Percentiles rank a stretch among this genome's conserved stretches.
phyloP scores from a whole-genome alignment of 164 flowering plant genomes.

The Liriodendron chinense region DNA sequence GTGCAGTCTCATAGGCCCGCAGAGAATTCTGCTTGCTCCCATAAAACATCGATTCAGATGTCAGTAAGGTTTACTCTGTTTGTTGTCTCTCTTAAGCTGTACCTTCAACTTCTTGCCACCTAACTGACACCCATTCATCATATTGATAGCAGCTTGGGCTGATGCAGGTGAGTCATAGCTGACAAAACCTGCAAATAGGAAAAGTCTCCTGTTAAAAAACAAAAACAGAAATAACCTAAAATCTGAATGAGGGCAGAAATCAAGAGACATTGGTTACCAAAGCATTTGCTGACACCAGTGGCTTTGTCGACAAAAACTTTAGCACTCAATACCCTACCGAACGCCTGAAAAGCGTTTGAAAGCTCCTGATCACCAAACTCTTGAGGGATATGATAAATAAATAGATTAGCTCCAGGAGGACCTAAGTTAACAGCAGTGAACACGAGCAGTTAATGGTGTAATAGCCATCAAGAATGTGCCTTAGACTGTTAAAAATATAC shows the following conservation, averaged over 20 bases:
- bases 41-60: slow-evolving; percentile 18
- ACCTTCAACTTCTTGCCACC: slow-evolving; percentile 97
- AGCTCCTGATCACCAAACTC: slow-evolving; percentile 95
- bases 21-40: slow-evolving; percentile 30
- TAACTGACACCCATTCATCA: slow-evolving; percentile 90
- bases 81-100: slow-evolving; percentile 97
- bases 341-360: slow-evolving; percentile 75
- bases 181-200: slow-evolving; percentile 76
- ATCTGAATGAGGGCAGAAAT: background rate
- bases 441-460: slow-evolving; percentile 1
- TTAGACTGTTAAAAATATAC: slow-evolving; percentile 4
- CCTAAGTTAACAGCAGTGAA: slow-evolving; percentile 41
- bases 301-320: slow-evolving; percentile 97
- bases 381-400: slow-evolving; percentile 98
- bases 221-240: background rate
- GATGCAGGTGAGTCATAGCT: slow-evolving; percentile 86
- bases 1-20: slow-evolving; percentile 23
- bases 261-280: slow-evolving; percentile 49
- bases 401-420: slow-evolving; percentile 96
- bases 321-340: slow-evolving; percentile 90
- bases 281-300: slow-evolving; percentile 98
- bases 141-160: slow-evolving; percentile 82
- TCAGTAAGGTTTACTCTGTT: slow-evolving; percentile 74
- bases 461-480: background rate
- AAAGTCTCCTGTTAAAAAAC: background rate